These are phyloP conservation scores for Ustilago xerochloae DNA, from an alignment of 1,284 basidiomycete species.

Conservation along the genomic window DNA sequence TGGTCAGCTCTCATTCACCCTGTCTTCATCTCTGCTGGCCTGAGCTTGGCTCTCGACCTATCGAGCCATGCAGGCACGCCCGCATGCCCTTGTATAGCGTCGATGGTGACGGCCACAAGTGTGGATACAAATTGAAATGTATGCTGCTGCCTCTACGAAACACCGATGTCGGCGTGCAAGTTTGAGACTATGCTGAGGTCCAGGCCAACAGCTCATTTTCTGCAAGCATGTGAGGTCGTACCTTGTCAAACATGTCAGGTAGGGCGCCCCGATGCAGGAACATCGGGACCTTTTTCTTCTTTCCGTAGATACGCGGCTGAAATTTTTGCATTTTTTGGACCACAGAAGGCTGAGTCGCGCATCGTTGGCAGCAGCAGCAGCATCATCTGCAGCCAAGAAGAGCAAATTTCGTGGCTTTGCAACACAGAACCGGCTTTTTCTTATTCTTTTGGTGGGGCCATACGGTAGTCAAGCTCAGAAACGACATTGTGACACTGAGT, in stretches of 20 bases:
- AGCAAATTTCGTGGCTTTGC: not conserved
- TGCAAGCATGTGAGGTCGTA: not conserved
- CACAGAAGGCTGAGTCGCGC: not conserved
- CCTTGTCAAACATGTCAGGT: not conserved
- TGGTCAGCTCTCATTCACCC: not conserved
- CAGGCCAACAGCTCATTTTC: not conserved
- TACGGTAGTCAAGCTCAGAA: not conserved
- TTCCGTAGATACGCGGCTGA: conserved; percentile 1
- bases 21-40: not conserved
- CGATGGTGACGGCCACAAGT: too few species aligned
- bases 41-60: too few species aligned
- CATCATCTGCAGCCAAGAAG: not conserved
- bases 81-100: not conserved
- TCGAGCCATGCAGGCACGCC: not conserved
- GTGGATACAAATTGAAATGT: too few species aligned
- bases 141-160: not conserved
- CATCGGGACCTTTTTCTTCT: conserved; percentile 1
- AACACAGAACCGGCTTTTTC: not conserved
- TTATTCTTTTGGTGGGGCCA: not conserved
- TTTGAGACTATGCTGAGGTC: conserved; percentile 2
- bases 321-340: not conserved
- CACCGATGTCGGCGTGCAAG: conserved; percentile 4
- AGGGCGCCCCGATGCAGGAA: not conserved
- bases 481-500: not conserved
- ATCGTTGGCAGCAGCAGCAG: not conserved